phyloP scores from a whole-genome alignment of 1,284 basidiomycete genomes.

The Laetiporus sulphureus region DNA sequence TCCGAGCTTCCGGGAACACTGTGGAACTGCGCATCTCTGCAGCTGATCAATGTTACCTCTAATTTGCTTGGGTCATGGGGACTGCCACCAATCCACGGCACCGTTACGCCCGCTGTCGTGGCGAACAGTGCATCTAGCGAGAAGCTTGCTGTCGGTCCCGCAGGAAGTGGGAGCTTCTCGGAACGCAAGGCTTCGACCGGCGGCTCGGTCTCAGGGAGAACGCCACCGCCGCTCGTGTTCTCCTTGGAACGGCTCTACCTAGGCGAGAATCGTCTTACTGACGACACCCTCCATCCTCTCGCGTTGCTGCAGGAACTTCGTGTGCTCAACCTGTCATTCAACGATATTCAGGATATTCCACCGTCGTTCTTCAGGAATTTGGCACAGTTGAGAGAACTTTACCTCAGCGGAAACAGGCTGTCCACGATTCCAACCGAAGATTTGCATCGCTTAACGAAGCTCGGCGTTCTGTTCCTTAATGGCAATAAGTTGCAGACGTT shows the following conservation, averaged over 20 bases:
- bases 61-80: conserved; percentile 80
- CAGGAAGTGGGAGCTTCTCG: conserved; percentile 6
- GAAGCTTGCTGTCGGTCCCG: conserved; percentile 6
- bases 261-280: conserved; percentile 85
- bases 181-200: conserved; percentile 42
- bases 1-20: conserved; percentile 70
- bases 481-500: conserved; percentile 93
- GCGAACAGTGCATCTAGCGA: conserved; percentile 6
- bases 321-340: conserved; percentile 92
- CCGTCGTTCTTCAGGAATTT: conserved; percentile 71
- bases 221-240: conserved; percentile 61
- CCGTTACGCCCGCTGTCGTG: conserved; percentile 5
- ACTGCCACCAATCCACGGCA: conserved; percentile 37
- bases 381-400: conserved; percentile 74
- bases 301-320: conserved; percentile 72
- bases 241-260: conserved; percentile 78
- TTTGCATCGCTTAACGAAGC: conserved; percentile 57
- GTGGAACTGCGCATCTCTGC: conserved; percentile 81
- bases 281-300: conserved; percentile 76
- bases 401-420: conserved; percentile 91
- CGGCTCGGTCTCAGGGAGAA: conserved; percentile 24
- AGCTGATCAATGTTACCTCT: conserved; percentile 81
- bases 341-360: conserved; percentile 90
- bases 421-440: conserved; percentile 89
- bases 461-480: conserved; percentile 84